Percentiles rank a stretch among this genome's conserved stretches.
Conservation (phyloP, 129 eudicot species). For the Daucus carota region DNA sequence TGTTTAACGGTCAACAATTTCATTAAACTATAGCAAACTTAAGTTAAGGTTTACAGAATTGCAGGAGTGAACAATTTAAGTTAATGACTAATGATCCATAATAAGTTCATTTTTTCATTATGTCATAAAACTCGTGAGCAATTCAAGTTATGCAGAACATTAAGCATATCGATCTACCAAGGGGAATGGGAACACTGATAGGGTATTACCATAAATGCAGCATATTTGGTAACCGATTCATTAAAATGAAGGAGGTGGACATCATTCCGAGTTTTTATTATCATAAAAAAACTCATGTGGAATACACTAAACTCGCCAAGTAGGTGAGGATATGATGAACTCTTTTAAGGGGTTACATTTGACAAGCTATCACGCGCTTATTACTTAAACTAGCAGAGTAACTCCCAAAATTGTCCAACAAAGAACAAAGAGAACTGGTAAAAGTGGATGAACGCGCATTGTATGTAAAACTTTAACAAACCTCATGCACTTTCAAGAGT, state of each 20-base stretch:
- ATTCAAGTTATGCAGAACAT: background rate
- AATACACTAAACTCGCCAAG: background rate
- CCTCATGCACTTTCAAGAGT: constrained; percentile 41
- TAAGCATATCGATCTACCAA: background rate
- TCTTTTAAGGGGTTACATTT: background rate
- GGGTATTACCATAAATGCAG: background rate
- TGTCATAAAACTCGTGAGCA: background rate
- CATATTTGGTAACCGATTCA: background rate
- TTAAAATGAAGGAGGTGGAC: background rate
- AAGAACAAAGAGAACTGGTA: background rate
- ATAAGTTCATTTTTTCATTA: background rate
- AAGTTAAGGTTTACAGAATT: background rate
- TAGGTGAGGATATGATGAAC: background rate
- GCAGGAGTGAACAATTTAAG: background rate
- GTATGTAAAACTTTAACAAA: constrained; percentile 2
- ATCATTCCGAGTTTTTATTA: background rate
- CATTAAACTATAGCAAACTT: background rate
- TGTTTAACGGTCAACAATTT: background rate
- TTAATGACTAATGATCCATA: background rate
- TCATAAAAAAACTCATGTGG: background rate
- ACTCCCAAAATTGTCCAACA: background rate
- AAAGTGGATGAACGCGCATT: background rate
- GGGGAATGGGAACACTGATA: background rate
- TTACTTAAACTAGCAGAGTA: background rate
- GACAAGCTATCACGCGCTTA: background rate